phyloP scores from a whole-genome alignment of 176 grass and related monocot species.

The Cenchrus americanus region DNA sequence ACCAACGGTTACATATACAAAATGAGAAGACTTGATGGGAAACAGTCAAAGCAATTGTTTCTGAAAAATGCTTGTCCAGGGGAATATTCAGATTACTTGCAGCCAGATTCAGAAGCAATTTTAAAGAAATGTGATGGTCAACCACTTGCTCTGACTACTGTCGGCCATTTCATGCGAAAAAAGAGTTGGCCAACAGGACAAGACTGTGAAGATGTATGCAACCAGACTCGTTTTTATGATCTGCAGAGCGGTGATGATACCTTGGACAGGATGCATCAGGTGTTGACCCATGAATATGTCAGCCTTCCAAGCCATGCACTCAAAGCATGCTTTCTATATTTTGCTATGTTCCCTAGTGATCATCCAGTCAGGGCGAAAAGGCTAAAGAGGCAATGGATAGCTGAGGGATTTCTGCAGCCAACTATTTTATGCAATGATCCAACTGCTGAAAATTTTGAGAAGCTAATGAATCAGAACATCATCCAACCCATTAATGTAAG shows the following conservation, averaged over 20 bases:
- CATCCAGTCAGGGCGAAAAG: not conserved
- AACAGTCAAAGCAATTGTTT: not conserved
- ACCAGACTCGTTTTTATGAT: not conserved
- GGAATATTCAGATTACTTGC: not conserved
- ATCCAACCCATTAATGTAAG: not conserved
- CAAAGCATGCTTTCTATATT: conserved; percentile 5
- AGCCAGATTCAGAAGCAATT: not conserved
- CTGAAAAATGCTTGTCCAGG: not conserved
- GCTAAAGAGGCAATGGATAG: not conserved
- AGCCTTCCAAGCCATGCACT: not conserved
- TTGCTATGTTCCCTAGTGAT: conserved; percentile 5
- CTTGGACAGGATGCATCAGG: not conserved
- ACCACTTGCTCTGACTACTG: conserved; percentile 2
- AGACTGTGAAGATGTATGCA: not conserved
- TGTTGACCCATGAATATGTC: not conserved
- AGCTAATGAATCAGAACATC: not conserved
- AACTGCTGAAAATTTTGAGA: not conserved
- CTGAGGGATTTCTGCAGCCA: not conserved
- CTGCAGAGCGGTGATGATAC: not conserved
- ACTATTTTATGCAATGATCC: not conserved
- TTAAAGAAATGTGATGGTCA: conserved; percentile 24
- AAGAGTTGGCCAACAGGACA: not conserved
- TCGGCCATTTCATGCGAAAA: not conserved
- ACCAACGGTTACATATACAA: not conserved
- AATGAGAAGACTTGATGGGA: not conserved